Evolutionary conservation across 2,329 filamentous ascomycete genomes (phyloP).

Genomic region (Trichoderma sp.): DNA sequence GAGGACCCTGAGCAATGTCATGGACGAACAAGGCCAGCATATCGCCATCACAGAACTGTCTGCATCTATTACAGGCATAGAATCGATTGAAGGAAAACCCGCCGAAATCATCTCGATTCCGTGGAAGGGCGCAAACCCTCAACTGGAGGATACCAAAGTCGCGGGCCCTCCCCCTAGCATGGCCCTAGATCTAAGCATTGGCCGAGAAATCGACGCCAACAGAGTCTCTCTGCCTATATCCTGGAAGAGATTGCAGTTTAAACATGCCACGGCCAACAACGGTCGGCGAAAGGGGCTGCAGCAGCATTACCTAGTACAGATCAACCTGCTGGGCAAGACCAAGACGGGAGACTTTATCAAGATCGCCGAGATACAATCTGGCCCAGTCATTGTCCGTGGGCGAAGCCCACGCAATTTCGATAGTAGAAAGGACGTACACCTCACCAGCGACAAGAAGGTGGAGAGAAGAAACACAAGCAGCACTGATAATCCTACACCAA

Average conservation of each 20-base stretch:
- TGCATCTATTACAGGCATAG: slow-evolving; percentile 79
- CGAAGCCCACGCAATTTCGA: slow-evolving; percentile 94
- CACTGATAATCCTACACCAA: slow-evolving; percentile 39
- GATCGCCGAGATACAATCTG: slow-evolving; percentile 84
- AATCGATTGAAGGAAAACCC: slow-evolving; percentile 87
- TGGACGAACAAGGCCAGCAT: slow-evolving; percentile 74
- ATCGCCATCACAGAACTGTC: slow-evolving; percentile 77
- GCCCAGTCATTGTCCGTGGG: slow-evolving; percentile 92
- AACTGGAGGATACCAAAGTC: slow-evolving; percentile 54
- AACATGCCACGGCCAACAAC: slow-evolving; percentile 95
- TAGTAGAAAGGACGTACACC: slow-evolving; percentile 79
- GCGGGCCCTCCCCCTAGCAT: slow-evolving; percentile 55
- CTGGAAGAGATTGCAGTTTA: slow-evolving; percentile 94
- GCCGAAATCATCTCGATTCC: slow-evolving; percentile 97
- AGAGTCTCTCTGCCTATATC: slow-evolving; percentile 80
- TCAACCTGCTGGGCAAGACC: slow-evolving; percentile 80
- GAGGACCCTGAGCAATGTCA: slow-evolving; percentile 67
- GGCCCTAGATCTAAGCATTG: slow-evolving; percentile 56
- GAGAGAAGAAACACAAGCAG: slow-evolving; percentile 48
- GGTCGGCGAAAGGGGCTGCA: slow-evolving; percentile 90
- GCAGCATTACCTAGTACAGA: slow-evolving; percentile 88
- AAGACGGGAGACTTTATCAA: slow-evolving; percentile 65
- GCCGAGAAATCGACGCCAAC: slow-evolving; percentile 74
- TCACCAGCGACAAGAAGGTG: slow-evolving; percentile 58
- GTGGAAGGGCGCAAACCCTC: slow-evolving; percentile 78